Base-by-base conservation (phyloP, 495 filamentous ascomycete genomes). In the Daldinia decipiens region DNA sequence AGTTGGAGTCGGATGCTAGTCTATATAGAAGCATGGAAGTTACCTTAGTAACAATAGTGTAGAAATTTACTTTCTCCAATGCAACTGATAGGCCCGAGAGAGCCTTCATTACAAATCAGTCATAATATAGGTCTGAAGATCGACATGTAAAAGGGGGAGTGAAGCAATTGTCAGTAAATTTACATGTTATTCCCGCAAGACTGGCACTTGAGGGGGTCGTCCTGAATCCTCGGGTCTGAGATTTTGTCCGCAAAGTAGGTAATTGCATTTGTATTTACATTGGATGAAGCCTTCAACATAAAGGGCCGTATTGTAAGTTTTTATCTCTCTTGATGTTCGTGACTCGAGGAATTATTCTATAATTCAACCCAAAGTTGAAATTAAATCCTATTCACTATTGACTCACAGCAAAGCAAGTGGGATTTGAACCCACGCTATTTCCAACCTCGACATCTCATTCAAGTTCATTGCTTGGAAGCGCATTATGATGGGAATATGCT, bases 351-450 rank as follows among this genome's bases (percentile, higher is more conserved):
- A 5, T 27, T 27, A 27, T 27, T 24, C 1, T 24, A 24, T 24
- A 24, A 24, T 24, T n/a, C n/a, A n/a, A n/a, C n/a, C n/a, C n/a
- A n/a, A n/a, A n/a, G n/a, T n/a, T n/a, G n/a, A n/a, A n/a, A n/a
- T n/a, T n/a, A n/a, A n/a, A n/a, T n/a, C n/a, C n/a, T n/a, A n/a
- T n/a, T n/a, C n/a, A n/a, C n/a, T n/a, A n/a, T n/a, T n/a, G n/a
- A n/a, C n/a, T n/a, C n/a, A n/a, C n/a, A 34, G 8, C 9, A 12
- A 11, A 2, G 9, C 17, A 7, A 45, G 13, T 47, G 17, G 43
- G 43, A 47, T 47, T 47, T 24, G 43, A 47, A 47, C 9, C 17
- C 43, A 47, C 43, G 19, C 43, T 9, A 47, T 47, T 47, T 24
- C 43, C 19, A 47, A 47, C 19, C 43, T 24, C 43, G 17, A 47